Base-by-base conservation (phyloP, 2,329 filamentous ascomycete species). In the Epichloe typhina region DNA sequence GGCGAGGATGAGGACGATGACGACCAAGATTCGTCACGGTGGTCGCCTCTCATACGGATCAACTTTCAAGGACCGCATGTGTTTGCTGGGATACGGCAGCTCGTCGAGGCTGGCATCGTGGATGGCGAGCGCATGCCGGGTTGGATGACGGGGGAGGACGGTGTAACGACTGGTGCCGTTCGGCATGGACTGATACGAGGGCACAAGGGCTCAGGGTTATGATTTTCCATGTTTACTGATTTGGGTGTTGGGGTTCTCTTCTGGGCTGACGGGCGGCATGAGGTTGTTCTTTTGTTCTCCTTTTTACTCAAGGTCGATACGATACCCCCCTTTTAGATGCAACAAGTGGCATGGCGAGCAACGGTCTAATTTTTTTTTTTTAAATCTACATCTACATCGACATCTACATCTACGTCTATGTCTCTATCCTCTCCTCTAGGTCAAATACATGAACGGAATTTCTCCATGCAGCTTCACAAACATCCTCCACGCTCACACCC, bases 101-200 rank as follows among this genome's bases (percentile, higher is more conserved):
- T 95, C 35, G 84, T 91, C 0, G 88, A 94, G 64, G 69, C 79
- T 15, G 88, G 87, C 0, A 74, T 86, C 47, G 71, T 95, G 26
- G 81, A 94, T 61, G 84, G 87, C 1, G 76, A 82, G 59, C 78
- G 73, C 50, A 90, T 94, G 84, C 88, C 89, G 0, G 85, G 85
- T 0, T 95, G 88, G 88, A 84, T 95, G 83, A 93, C 88, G 1
- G 89, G 89, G 2, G 88, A 95, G 60, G 85, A 88, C 43, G 85
- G 83, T 0, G 81, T 93, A 5, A 93, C 86, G 49, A 74, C 82
- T 38, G 85, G 86, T 0, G 75, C 80, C 31, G 80, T 94, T 4
- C 76, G 74, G 55, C 66, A 79, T 52, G 87, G 88, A 2, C 73
- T 82, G 54, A 80, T 89, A 59, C 68, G 69, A 42, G 79, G 76